Base-by-base conservation (phyloP, 345 rosid genomes). In the Erodium maritimum region DNA sequence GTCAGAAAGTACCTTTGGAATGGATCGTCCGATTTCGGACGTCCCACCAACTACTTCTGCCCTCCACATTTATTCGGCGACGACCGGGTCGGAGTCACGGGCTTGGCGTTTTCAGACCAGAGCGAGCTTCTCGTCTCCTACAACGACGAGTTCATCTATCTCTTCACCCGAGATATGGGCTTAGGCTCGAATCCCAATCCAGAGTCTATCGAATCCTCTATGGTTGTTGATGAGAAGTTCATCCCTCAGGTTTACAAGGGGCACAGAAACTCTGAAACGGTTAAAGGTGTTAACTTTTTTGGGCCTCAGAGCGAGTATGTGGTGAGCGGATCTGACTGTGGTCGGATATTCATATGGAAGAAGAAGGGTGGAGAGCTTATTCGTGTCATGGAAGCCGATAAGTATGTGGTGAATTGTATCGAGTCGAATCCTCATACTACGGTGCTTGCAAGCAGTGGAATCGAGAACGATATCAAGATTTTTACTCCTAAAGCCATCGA, bases 291-390 rank as follows among this genome's bases (percentile, higher is more conserved):
- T 50, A 83, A 67, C 66, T 93, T 89, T 65, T 85, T 79, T 57
- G 99, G 99, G 66, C 96, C 99, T 10, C 59, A 71, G 65, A 83
- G 82, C 37, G 95, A 93, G 61, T 93, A 86, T 73, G 99, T 93
- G 71, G 82, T 78, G 64, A 93, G 96, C 21, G 99, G 99, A 17
- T 93, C 99, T 33, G 96, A 93, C 68, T 93, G 99, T 73, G 99
- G 99, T 23, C 77, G 88, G 57, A 80, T 88, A 61, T 93, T 93
- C 72, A 82, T 89, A 24, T 93, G 99, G 99, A 85, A 71, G 81
- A 93, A 83, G 65, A 85, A 77, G 65, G 77, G 73, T 17, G 95
- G 96, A 59, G 77, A 82, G 73, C 89, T 87, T 46, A 54, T 89
- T 55, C 90, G 86, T 67, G 86, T 82, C 52, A 85, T 93, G 76